Conservation (phyloP, 225 moss, liverwort and hornwort species). For the Climacium dendroides region DNA sequence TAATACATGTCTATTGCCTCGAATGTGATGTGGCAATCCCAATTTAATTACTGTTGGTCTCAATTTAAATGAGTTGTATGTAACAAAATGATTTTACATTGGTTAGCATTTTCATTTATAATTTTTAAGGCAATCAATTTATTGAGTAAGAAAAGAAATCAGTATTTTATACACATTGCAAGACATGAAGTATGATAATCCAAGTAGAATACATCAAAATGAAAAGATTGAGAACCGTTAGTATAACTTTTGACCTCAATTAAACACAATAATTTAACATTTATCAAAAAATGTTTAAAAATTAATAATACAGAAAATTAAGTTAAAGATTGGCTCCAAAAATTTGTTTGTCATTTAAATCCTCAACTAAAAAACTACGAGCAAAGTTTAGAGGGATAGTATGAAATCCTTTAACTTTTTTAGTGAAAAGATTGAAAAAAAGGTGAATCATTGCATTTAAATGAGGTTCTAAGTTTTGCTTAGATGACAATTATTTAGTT, state of each 20-base stretch:
- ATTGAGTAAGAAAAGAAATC: neutral
- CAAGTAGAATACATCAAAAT: neutral
- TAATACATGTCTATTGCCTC: no score
- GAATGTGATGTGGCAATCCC: no score
- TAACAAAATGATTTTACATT: neutral
- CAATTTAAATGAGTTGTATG: neutral
- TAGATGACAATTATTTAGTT: neutral
- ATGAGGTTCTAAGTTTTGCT: neutral
- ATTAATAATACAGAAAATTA: neutral
- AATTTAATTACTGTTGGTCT: neutral
- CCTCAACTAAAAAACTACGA: fast-evolving
- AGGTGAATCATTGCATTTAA: neutral
- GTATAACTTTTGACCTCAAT: neutral
- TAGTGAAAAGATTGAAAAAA: neutral
- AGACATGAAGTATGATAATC: neutral
- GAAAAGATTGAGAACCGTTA: neutral
- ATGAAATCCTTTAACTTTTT: neutral
- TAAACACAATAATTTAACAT: neutral
- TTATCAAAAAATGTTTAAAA: neutral
- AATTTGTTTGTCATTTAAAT: neutral
- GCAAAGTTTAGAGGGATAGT: neutral
- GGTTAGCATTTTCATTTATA: neutral
- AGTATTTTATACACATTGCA: fast-evolving
- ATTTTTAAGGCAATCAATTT: neutral
- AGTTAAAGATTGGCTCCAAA: neutral